Evolutionary conservation across 371 early-diverging fungal species (phyloP).

Genomic region (Synchytrium microbalum): DNA sequence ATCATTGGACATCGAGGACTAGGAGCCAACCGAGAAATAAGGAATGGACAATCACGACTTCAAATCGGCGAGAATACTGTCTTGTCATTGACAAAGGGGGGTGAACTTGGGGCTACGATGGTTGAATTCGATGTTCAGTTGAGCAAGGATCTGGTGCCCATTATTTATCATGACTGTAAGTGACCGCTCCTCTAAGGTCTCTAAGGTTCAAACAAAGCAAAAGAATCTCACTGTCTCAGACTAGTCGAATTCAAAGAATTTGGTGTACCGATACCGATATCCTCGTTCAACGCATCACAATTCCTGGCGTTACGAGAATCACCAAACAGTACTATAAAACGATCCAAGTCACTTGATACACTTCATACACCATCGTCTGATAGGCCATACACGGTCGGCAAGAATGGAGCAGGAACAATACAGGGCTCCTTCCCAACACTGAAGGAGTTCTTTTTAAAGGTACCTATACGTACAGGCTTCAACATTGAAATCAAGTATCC

Average conservation of each 20-base stretch:
- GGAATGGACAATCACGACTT: slow-evolving; percentile 28
- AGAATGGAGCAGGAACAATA: slow-evolving; percentile 40
- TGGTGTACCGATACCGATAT: slow-evolving; percentile 73
- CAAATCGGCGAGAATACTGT: slow-evolving; percentile 94
- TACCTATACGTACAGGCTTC: slow-evolving; percentile 75
- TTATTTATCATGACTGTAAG: slow-evolving; percentile 93
- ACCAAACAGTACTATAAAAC: background rate
- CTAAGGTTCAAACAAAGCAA: too few species aligned
- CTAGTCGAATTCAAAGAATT: slow-evolving; percentile 62
- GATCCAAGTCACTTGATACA: background rate
- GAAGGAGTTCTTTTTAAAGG: slow-evolving; percentile 53
- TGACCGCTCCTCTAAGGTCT: background rate
- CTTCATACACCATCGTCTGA: slow-evolving; percentile 19
- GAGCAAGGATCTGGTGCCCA: slow-evolving; percentile 82
- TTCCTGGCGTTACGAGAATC: slow-evolving; percentile 47
- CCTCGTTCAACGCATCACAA: slow-evolving; percentile 61
- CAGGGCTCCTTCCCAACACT: slow-evolving; percentile 79
- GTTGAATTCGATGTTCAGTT: slow-evolving; percentile 97
- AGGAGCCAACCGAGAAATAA: slow-evolving; percentile 65
- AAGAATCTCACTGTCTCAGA: too few species aligned
- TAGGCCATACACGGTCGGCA: slow-evolving; percentile 55
- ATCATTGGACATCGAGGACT: slow-evolving; percentile 93
- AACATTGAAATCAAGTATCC: slow-evolving; percentile 98
- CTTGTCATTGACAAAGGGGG: slow-evolving; percentile 81
- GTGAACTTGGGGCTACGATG: slow-evolving; percentile 77